Evolutionary conservation across 202 grass and related monocot species (phyloP), one percentile per base, ranked within the genome.

Genomic region (Setaria italica): DNA sequence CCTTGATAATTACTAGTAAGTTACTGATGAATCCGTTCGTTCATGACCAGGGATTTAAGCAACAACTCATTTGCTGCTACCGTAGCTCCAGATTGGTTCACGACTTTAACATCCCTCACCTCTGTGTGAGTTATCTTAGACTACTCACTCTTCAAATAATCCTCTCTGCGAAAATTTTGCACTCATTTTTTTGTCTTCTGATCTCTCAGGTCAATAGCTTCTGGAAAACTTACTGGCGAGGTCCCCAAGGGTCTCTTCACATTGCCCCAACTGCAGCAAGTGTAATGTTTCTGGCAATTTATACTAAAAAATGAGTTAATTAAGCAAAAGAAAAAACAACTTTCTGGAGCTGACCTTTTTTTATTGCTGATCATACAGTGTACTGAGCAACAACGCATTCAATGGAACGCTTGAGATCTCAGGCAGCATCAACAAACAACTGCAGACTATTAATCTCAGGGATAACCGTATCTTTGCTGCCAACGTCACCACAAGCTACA

Each of bases 231-330:
- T 87, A 67, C 35, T 34, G 95, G 92, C 45, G 10, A 30, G 62
- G 64, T 97, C 67, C 88, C 95, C 17, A 20, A 5, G 57, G 64
- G n/a, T 11, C 83, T 97, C 51, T 97, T 97, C 42, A 73, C 63
- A 46, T 84, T 91, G 46, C 75, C 95, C 66, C 70, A 82, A 35
- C 80, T 97, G 84, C 87, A 97, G 75, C 87, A 94, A 97, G 92
- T 97, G 95, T 97, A 91, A 90, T 81, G 77, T 70, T 70, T 82
- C 20, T 78, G 41, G 30, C 39, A 71, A 80, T 46, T 56, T 60
- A 46, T 48, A 76, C 39, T 8, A 19, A 73, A 25, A 0, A 63
- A 80, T 54, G 5, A 46, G 49, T 33, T 63, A 51, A 63, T 33
- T 32, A 33, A 15, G 4, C 4, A 63, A 32, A 81, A 21, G 62